These are phyloP conservation scores for Mortierella sp. DNA, from an alignment of 371 early-diverging fungal species.

Conservation along the genomic window DNA sequence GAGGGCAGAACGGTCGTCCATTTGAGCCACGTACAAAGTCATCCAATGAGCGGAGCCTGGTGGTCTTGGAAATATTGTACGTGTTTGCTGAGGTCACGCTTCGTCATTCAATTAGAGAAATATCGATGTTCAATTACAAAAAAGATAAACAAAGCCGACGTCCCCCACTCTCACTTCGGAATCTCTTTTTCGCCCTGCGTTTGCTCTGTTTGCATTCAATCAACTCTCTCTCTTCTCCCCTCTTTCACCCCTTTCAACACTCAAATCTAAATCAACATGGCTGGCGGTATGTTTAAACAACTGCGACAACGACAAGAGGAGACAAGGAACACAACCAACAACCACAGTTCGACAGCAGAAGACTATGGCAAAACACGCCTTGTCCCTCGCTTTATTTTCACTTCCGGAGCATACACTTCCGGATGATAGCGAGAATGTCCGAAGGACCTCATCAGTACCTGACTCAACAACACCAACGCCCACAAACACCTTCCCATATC, in stretches of 20 bases:
- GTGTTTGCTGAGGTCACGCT: constrained; percentile 5
- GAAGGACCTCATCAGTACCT: background rate
- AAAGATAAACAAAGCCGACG: constrained; percentile 18
- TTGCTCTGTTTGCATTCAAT: constrained; percentile 6
- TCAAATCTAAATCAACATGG: constrained; percentile 32
- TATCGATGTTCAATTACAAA: constrained; percentile 1
- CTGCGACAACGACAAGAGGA: background rate
- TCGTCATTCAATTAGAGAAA: background rate
- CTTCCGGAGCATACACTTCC: background rate
- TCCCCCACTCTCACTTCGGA: background rate
- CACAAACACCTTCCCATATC: background rate
- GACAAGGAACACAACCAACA: background rate
- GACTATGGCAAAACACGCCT: background rate
- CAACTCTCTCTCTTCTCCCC: constrained; percentile 15
- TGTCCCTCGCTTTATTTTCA: background rate
- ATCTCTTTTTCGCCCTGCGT: constrained; percentile 5
- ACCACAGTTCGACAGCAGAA: background rate
- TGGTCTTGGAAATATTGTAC: background rate
- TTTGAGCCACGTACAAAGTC: constrained; percentile 6
- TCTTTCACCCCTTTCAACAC: constrained; percentile 14
- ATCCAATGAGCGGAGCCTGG: background rate
- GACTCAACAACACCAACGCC: background rate
- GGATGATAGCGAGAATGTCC: constrained; percentile 14
- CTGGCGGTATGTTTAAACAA: constrained; percentile 26
- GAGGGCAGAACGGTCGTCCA: background rate